phyloP scores from a whole-genome alignment of 768 basidiomycete genomes.

The Candolleomyces eurysporus region DNA sequence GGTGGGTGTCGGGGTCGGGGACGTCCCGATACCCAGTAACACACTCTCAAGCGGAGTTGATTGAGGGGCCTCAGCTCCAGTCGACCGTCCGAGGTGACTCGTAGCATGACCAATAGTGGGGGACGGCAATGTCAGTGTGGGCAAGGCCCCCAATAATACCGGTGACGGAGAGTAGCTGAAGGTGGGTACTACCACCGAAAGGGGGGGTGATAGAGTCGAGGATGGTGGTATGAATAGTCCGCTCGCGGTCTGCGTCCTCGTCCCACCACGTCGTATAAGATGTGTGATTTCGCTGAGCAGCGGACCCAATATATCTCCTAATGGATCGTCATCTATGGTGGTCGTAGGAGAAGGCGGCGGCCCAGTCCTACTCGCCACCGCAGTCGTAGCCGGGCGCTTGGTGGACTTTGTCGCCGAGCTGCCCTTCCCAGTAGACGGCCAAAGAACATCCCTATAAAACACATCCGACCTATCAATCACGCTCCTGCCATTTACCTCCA shows the following conservation, averaged over 20 bases:
- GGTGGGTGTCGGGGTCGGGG: too few relatives aligned
- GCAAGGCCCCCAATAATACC: too few relatives aligned
- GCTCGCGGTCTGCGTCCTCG: neutral
- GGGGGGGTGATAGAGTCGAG: neutral
- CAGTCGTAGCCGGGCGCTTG: neutral
- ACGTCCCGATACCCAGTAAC: too few relatives aligned
- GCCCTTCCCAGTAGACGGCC: neutral
- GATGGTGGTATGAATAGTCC: neutral
- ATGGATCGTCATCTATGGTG: neutral
- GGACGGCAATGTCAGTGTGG: too few relatives aligned
- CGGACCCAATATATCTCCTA: slow-evolving; percentile 13
- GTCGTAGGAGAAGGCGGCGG: slow-evolving; percentile 4
- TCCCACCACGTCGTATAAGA: neutral
- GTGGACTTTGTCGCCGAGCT: slow-evolving; percentile 6
- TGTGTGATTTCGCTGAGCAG: slow-evolving; percentile 6
- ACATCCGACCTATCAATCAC: slow-evolving; percentile 56
- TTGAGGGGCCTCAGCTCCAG: too few relatives aligned
- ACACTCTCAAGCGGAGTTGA: too few relatives aligned
- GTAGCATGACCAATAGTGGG: too few relatives aligned
- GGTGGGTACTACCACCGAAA: too few relatives aligned
- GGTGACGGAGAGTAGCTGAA: too few relatives aligned
- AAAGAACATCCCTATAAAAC: slow-evolving; percentile 52
- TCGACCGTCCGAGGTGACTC: too few relatives aligned
- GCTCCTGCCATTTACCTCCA: slow-evolving; percentile 60
- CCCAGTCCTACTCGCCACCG: slow-evolving; percentile 6